Evolutionary conservation across 1,284 basidiomycete species (phyloP).

Genomic region (Trichosporon sp.): DNA sequence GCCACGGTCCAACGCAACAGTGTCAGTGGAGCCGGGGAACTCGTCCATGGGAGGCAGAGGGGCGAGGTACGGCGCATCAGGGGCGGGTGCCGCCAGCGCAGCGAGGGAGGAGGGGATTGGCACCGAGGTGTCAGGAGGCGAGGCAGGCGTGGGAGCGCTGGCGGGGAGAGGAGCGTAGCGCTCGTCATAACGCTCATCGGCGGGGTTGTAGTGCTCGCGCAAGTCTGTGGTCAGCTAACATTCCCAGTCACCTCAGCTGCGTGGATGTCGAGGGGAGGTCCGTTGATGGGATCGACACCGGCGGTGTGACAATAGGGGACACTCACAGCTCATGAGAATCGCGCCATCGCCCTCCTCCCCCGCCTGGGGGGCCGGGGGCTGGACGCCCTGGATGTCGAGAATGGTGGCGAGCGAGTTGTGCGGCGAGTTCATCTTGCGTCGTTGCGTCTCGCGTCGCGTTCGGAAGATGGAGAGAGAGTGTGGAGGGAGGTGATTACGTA

Average conservation of each 20-base stretch:
- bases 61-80: constrained; percentile 22
- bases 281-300: neutral
- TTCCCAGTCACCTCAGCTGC: neutral
- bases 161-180: constrained; percentile 12
- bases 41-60: constrained; percentile 19
- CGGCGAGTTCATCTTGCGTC: constrained; percentile 23
- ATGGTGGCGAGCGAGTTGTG: constrained; percentile 24
- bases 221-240: constrained; percentile 26
- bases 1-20: constrained; percentile 34
- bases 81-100: constrained; percentile 25
- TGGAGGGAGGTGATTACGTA: constrained; percentile 25
- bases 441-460: neutral
- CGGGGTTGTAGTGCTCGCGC: constrained; percentile 22
- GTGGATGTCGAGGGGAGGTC: neutral
- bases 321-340: constrained; percentile 33
- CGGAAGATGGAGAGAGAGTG: constrained; percentile 6
- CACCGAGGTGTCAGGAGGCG: constrained; percentile 33
- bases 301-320: neutral
- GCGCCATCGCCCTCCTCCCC: constrained; percentile 24
- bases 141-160: constrained; percentile 26
- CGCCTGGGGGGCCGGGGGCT: neutral
- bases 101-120: constrained; percentile 33
- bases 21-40: constrained; percentile 24
- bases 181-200: constrained; percentile 6
- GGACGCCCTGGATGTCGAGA: constrained; percentile 10